These are phyloP conservation scores for Cystobasidium sp. DNA, from an alignment of 1,284 basidiomycete species.

Conservation along the genomic window DNA sequence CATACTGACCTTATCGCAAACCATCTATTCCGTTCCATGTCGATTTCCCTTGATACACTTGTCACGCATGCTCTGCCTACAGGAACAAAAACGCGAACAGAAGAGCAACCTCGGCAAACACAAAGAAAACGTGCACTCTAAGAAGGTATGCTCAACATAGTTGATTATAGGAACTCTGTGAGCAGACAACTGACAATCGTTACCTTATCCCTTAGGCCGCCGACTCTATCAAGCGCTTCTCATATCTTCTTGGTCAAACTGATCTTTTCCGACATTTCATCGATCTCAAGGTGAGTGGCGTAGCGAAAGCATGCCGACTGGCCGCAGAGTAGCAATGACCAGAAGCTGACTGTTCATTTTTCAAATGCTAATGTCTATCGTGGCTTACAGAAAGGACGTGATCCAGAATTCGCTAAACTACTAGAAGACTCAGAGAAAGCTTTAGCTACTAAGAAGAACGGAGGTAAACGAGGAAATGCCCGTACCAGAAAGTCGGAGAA, in stretches of 20 bases:
- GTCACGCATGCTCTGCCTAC: background rate
- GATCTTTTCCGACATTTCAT: conserved; percentile 96
- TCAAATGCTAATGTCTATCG: too few relatives aligned
- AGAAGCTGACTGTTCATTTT: background rate
- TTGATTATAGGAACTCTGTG: too few relatives aligned
- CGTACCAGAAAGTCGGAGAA: conserved; percentile 85
- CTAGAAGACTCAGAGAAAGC: conserved; percentile 72
- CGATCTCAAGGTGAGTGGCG: conserved; percentile 75
- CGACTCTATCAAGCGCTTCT: conserved; percentile 94
- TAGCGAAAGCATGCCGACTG: background rate
- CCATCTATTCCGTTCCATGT: too few relatives aligned
- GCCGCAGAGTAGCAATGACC: background rate
- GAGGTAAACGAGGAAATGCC: conserved; percentile 24
- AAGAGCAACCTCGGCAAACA: conserved; percentile 42
- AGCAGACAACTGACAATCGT: conserved; percentile 18
- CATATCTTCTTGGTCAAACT: conserved; percentile 90
- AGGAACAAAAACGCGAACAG: conserved; percentile 40
- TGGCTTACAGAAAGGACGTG: conserved; percentile 71
- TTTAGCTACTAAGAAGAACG: conserved; percentile 62
- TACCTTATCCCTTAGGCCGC: conserved; percentile 65
- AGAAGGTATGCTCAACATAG: too few relatives aligned
- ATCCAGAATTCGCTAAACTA: conserved; percentile 90
- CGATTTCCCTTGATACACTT: too few relatives aligned
- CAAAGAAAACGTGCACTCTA: conserved; percentile 21
- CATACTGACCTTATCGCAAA: too few relatives aligned